Evolutionary conservation across 805 yeast species (phyloP).

Genomic region (Saccharomycopsis vini): DNA sequence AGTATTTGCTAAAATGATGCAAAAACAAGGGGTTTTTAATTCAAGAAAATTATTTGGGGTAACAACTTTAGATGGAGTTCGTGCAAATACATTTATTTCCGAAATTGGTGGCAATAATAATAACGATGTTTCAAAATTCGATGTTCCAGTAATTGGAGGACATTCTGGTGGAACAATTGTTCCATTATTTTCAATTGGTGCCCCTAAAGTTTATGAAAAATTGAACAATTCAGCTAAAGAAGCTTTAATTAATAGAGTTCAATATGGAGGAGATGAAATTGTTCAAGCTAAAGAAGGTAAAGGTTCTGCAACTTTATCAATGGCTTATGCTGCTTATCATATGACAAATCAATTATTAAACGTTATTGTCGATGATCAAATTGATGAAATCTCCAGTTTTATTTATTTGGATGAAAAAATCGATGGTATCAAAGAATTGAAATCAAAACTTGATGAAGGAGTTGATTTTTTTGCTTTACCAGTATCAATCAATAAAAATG

Average conservation of each 20-base stretch:
- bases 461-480: conserved; percentile 56
- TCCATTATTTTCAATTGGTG: conserved; percentile 56
- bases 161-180: conserved; percentile 94
- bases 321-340: conserved; percentile 90
- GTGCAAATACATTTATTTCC: conserved; percentile 76
- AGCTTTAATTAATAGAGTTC: conserved; percentile 77
- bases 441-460: conserved; percentile 25
- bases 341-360: conserved; percentile 45
- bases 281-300: conserved; percentile 91
- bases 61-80: conserved; percentile 77
- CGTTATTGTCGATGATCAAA: conserved; percentile 18
- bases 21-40: conserved; percentile 56
- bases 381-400: conserved; percentile 37
- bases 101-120: conserved; percentile 35
- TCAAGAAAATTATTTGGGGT: conserved; percentile 77
- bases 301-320: conserved; percentile 90
- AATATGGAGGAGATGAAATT: conserved; percentile 95
- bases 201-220: conserved; percentile 23
- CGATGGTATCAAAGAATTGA: conserved; percentile 44
- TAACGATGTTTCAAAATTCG: conserved; percentile 41
- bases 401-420: conserved; percentile 41
- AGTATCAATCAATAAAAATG: conserved; percentile 42
- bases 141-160: conserved; percentile 81
- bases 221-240: conserved; percentile 34
- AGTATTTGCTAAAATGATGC: conserved; percentile 72